phyloP scores from a whole-genome alignment of 768 basidiomycete species.

The Chlorophyllum brunneum region DNA sequence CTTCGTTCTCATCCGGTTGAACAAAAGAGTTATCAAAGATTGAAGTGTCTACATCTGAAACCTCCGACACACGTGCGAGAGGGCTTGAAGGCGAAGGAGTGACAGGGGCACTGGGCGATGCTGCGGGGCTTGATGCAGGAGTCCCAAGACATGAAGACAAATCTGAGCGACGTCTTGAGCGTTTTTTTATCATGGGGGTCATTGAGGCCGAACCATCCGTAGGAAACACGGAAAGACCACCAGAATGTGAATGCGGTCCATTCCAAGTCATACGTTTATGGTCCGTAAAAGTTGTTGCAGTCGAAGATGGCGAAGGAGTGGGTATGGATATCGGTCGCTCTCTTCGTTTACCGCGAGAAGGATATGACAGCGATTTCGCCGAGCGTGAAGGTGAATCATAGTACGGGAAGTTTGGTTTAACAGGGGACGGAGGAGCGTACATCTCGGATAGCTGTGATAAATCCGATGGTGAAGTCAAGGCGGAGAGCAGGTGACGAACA shows the following conservation, averaged over 20 bases:
- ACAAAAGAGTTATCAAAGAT: slow-evolving; percentile 14
- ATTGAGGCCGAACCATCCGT: slow-evolving; percentile 36
- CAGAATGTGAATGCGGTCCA: slow-evolving; percentile 38
- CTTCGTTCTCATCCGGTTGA: slow-evolving; percentile 31
- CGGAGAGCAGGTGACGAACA: slow-evolving; percentile 73
- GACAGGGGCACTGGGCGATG: slow-evolving; percentile 23
- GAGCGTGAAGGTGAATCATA: slow-evolving; percentile 24
- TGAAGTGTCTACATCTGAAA: not conserved
- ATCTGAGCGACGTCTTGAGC: slow-evolving; percentile 39
- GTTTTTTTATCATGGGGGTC: slow-evolving; percentile 35
- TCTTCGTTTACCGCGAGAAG: slow-evolving; percentile 26
- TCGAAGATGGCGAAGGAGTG: slow-evolving; percentile 13
- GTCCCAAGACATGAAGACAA: slow-evolving; percentile 1
- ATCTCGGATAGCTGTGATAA: slow-evolving; percentile 81
- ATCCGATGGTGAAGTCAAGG: slow-evolving; percentile 67
- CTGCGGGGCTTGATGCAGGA: not conserved
- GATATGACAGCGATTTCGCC: slow-evolving; percentile 38
- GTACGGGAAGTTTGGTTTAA: slow-evolving; percentile 25
- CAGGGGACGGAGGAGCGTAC: slow-evolving; percentile 80
- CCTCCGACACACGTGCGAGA: slow-evolving; percentile 18
- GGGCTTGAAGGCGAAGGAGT: slow-evolving; percentile 23
- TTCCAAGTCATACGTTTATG: slow-evolving; percentile 75
- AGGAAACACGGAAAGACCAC: slow-evolving; percentile 43
- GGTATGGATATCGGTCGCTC: slow-evolving; percentile 23
- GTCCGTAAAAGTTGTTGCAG: slow-evolving; percentile 21